Percentiles rank a stretch among this genome's conserved stretches.
Evolutionary conservation across 2,329 filamentous ascomycete genomes (phyloP).

Genomic region (Lasiodiplodia sp.): DNA sequence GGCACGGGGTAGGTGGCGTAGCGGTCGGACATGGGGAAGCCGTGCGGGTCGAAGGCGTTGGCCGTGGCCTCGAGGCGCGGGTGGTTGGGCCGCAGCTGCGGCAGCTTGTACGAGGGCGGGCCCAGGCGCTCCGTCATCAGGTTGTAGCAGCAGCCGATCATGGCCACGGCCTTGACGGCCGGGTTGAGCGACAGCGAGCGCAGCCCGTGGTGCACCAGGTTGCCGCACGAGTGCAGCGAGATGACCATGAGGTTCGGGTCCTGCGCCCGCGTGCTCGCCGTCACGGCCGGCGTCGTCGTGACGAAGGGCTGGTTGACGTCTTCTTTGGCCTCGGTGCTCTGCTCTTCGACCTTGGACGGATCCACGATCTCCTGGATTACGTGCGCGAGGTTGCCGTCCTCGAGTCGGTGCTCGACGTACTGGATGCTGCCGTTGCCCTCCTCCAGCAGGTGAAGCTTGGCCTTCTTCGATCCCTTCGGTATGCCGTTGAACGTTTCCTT

Average conservation of each 20-base stretch:
- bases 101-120: slow-evolving; percentile 84
- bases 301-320: slow-evolving; percentile 36
- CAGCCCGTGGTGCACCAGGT: slow-evolving; percentile 94
- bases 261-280: slow-evolving; percentile 40
- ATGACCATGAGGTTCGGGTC: slow-evolving; percentile 76
- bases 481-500: slow-evolving; percentile 8
- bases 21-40: slow-evolving; percentile 87
- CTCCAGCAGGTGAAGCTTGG: slow-evolving; percentile 52
- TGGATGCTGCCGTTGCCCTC: slow-evolving; percentile 74
- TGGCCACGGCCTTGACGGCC: slow-evolving; percentile 85
- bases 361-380: slow-evolving; percentile 70
- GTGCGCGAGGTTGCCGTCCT: slow-evolving; percentile 73
- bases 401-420: slow-evolving; percentile 77
- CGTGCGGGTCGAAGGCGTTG: slow-evolving; percentile 80
- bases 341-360: slow-evolving; percentile 41
- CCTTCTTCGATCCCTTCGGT: slow-evolving; percentile 31
- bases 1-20: slow-evolving; percentile 59
- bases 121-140: slow-evolving; percentile 89
- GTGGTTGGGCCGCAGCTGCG: slow-evolving; percentile 78
- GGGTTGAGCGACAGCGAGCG: slow-evolving; percentile 85
- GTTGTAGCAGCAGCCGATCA: slow-evolving; percentile 99
- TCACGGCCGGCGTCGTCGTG: slow-evolving; percentile 36
- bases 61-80: slow-evolving; percentile 72
- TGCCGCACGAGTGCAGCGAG: slow-evolving; percentile 96
- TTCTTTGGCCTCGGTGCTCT: slow-evolving; percentile 36